Conservation (phyloP, 805 yeast species). For the Kluyveromyces aestuarii region DNA sequence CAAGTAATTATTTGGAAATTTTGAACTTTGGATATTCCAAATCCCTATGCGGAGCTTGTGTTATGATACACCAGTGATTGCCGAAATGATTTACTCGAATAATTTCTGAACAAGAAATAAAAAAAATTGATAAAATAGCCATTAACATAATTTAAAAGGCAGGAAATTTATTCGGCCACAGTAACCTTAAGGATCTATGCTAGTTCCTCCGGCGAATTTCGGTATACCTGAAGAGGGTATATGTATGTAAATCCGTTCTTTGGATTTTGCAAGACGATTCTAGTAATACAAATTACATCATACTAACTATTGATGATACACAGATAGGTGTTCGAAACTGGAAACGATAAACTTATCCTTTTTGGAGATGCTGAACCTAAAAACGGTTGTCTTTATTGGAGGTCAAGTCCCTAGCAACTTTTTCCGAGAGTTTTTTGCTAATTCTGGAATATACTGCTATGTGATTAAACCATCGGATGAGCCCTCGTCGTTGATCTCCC, state of each 20-base stretch:
- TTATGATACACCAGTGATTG: too few relatives aligned
- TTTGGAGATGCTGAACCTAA: slow-evolving; percentile 59
- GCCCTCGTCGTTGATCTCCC: slow-evolving; percentile 14
- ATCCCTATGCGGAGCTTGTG: too few relatives aligned
- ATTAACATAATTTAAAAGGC: too few relatives aligned
- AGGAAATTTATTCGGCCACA: not conserved
- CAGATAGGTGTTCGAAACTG: slow-evolving; percentile 66
- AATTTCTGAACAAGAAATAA: too few relatives aligned
- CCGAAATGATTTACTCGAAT: too few relatives aligned
- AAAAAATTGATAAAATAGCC: too few relatives aligned
- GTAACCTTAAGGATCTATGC: slow-evolving; percentile 35
- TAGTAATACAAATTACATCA: not conserved
- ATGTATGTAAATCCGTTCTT: slow-evolving; percentile 25
- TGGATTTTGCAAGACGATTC: not conserved
- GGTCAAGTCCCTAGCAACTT: slow-evolving; percentile 78
- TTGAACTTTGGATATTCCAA: not conserved
- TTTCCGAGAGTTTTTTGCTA: slow-evolving; percentile 54
- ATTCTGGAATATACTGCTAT: slow-evolving; percentile 42
- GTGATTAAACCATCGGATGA: slow-evolving; percentile 28
- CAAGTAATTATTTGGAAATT: not conserved
- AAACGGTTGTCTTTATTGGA: slow-evolving; percentile 64
- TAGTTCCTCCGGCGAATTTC: slow-evolving; percentile 88
- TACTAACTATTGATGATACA: not conserved
- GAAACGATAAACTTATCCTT: slow-evolving; percentile 74
- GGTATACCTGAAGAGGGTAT: slow-evolving; percentile 86